Evolutionary conservation across 2,329 filamentous ascomycete genomes (phyloP), one percentile per base, ranked within the genome.

Genomic region (Bisporella sp.): DNA sequence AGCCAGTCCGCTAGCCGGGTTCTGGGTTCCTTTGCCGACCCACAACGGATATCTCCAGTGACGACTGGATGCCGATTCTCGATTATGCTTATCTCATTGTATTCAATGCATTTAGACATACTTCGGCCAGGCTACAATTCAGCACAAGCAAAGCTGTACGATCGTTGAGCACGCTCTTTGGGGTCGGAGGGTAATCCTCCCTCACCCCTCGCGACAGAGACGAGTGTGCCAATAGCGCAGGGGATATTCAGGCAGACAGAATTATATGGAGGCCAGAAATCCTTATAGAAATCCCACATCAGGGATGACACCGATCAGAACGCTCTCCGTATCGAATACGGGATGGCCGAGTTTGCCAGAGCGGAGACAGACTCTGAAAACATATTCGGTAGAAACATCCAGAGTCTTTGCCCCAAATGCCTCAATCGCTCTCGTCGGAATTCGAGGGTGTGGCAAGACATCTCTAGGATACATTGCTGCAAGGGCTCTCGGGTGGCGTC

Each of bases 381-480:
- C 7, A 29, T 45, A 28, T 30, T 45, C 43, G 43, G 43, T 45
- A 1, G 29, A 33, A 45, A 45, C 43, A 11, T 30, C 43, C 8
- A 13, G 28, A 4, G 11, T 13, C 5, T 47, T 37, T 37, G 29
- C 72, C 6, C 65, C 73, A 6, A 76, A 85, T 69, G 80, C 82
- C 1, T 87, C 85, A 1, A 78, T 89, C 46, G 76, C 88, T 5
- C 71, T 89, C 21, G 76, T 85, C 21, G 85, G 85, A 1, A 79
- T 88, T 51, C 78, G 82, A 7, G 85, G 85, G 11, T 79, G 82
- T 5, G 85, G 86, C 29, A 89, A 89, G 65, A 85, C 83, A 1
- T 88, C 83, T 1, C 70, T 89, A 11, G 85, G 82, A 11, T 76
- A 89, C 45, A 87, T 89, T 54, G 82, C 84, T 4, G 84, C 84